Base-by-base conservation (phyloP, 2,329 filamentous ascomycete species). In the Taxawa tesnikishii region DNA sequence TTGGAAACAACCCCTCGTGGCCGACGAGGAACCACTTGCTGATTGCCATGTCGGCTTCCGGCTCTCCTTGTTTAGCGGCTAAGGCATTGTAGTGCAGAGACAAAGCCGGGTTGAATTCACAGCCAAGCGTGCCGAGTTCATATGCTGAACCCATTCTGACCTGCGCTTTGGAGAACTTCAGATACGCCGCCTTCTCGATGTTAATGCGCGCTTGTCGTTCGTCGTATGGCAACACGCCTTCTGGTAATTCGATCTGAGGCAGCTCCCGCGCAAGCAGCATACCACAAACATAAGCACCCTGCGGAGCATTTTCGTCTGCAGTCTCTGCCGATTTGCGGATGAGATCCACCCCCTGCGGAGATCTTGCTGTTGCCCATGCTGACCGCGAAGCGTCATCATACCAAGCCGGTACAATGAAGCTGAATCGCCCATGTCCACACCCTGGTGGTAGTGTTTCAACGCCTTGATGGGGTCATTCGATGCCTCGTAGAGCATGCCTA, bases 11-110 rank as follows among this genome's bases (percentile, higher is more conserved):
- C 14, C 79, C 80, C 44, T 96, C 88, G 43, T 90, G 87, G 3
- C 90, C 90, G 49, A 93, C 96, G 16, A 98, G 68, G 52, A 96
- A 98, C 90, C 90, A 98, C 57, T 94, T 90, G 58, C 88, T 96
- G 39, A 98, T 85, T 16, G 88, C 85, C 59, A 98, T 81, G 38
- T 94, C 85, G 0, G 88, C 90, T 54, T 98, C 90, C 0, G 85
- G 68, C 47, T 96, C 85, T 12, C 87, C 88, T 59, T 96, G 90
- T 42, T 82, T 78, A 9, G 90, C 82, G 14, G 90, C 88, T 18
- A 98, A 68, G 23, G 84, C 83, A 50, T 96, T 94, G 62, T 98
- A 98, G 53, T 98, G 90, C 33, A 98, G 60, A 1, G 88, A 96
- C 36, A 92, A 70, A 1, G 84, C 80, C 1, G 90, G 87, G 47